Evolutionary conservation across 139 green algal genomes (phyloP).

Genomic region (Monoraphidium neglectum): DNA sequence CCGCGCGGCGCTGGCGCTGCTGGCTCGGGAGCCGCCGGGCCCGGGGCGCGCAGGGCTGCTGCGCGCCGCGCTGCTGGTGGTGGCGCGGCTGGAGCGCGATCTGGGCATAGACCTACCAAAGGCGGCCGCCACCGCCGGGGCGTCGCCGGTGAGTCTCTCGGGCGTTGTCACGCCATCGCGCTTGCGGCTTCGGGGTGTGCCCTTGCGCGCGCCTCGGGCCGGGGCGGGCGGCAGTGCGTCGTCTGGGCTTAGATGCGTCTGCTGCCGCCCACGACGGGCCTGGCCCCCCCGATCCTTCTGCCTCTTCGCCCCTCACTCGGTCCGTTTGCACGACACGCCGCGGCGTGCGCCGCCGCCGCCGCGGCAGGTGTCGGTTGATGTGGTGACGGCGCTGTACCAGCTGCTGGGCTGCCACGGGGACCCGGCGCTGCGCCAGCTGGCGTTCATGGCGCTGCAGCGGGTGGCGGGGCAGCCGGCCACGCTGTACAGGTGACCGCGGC

Average conservation of each 20-base stretch:
- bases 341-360: too few relatives aligned
- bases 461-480: conserved; percentile 26
- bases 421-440: conserved; percentile 25
- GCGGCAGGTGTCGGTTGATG: conserved; percentile 1
- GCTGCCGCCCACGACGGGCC: too few relatives aligned
- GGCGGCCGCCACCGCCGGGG: neutral
- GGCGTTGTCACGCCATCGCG: too few relatives aligned
- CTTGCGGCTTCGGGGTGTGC: too few relatives aligned
- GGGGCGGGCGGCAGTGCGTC: too few relatives aligned
- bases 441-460: conserved; percentile 33
- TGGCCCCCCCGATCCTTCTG: too few relatives aligned
- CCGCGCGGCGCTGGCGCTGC: neutral
- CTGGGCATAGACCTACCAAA: conserved; percentile 1
- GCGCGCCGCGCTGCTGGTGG: conserved; percentile 5
- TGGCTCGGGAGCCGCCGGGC: neutral
- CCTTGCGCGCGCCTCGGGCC: too few relatives aligned
- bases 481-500: conserved; percentile 25
- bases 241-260: too few relatives aligned
- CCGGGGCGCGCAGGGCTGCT: neutral
- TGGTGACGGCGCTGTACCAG: conserved; percentile 10
- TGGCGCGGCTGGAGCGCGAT: conserved; percentile 5
- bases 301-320: too few relatives aligned
- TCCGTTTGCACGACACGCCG: too few relatives aligned
- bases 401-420: conserved; percentile 17
- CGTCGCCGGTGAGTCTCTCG: too few relatives aligned